phyloP scores from a whole-genome alignment of 176 grass and related monocot species.

The Musa itinerans region DNA sequence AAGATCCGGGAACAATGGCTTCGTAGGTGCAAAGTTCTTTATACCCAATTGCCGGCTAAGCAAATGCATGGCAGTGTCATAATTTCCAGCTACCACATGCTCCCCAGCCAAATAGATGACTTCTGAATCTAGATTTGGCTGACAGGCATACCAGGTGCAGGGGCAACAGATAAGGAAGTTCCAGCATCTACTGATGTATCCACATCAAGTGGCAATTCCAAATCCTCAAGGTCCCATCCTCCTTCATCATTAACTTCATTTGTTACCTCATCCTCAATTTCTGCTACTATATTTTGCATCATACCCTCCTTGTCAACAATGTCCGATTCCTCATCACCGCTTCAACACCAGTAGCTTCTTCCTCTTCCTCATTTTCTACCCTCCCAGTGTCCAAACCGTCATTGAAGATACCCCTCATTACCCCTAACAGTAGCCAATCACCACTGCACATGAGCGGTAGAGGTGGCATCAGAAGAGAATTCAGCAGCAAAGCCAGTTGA shows the following conservation, averaged over 20 bases:
- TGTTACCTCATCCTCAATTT: slow-evolving; percentile 47
- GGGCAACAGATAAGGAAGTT: slow-evolving; percentile 47
- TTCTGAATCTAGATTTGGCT: slow-evolving; percentile 94
- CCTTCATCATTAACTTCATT: slow-evolving; percentile 63
- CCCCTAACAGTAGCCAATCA: slow-evolving; percentile 86
- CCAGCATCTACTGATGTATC: slow-evolving; percentile 51
- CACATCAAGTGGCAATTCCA: slow-evolving; percentile 66
- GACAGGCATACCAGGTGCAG: slow-evolving; percentile 78
- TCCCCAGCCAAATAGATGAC: slow-evolving; percentile 82
- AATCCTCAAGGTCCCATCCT: slow-evolving; percentile 93
- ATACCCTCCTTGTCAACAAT: slow-evolving; percentile 56
- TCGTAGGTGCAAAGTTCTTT: slow-evolving; percentile 77
- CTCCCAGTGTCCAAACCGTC: slow-evolving; percentile 72
- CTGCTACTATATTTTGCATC: slow-evolving; percentile 44
- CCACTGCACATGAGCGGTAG: slow-evolving; percentile 44
- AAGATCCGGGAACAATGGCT: slow-evolving; percentile 65
- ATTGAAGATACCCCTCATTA: slow-evolving; percentile 83
- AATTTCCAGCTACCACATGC: slow-evolving; percentile 79
- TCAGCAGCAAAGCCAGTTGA: slow-evolving; percentile 63
- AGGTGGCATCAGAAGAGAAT: slow-evolving; percentile 65
- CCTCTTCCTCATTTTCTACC: slow-evolving; percentile 58
- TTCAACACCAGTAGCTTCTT: slow-evolving; percentile 69
- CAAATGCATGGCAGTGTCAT: slow-evolving; percentile 81
- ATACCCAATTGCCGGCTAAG: slow-evolving; percentile 86
- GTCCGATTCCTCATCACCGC: slow-evolving; percentile 83